Conservation (phyloP, 129 eudicot species). For the Dittrichia graveolens region DNA sequence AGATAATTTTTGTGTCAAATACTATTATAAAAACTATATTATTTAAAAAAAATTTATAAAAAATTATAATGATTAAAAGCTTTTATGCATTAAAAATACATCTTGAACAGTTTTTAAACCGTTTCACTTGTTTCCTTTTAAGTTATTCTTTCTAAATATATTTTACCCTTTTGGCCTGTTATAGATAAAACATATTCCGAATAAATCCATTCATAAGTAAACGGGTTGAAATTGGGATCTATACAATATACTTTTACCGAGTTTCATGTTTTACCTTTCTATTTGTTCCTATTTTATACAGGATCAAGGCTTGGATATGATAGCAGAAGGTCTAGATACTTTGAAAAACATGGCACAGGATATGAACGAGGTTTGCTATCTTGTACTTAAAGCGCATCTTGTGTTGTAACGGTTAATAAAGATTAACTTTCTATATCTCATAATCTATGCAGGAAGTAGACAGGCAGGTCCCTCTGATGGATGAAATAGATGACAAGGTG, state of each 20-base stretch:
- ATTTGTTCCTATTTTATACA: conserved; percentile 16
- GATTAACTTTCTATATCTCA: not conserved
- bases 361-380: conserved; percentile 82
- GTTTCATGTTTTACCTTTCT: conserved; percentile 9
- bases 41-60: not conserved
- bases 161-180: not conserved
- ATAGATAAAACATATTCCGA: not conserved
- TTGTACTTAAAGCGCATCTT: conserved; percentile 9
- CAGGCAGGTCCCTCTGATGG: conserved; percentile 95
- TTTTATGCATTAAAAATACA: not conserved
- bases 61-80: not conserved
- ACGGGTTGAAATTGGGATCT: not conserved
- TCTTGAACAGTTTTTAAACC: not conserved
- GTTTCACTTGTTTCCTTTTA: not conserved
- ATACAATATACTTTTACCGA: not conserved
- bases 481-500: conserved; percentile 98
- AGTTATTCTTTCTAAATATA: not conserved
- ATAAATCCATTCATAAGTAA: not conserved
- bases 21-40: not conserved
- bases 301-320: conserved; percentile 70
- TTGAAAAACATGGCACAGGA: conserved; percentile 69
- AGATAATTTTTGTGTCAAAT: not conserved
- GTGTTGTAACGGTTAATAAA: not conserved
- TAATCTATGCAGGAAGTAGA: conserved; percentile 66
- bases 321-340: conserved; percentile 61